Evolutionary conservation across 2,329 filamentous ascomycete genomes (phyloP).

Genomic region (Sarocladium strictum): DNA sequence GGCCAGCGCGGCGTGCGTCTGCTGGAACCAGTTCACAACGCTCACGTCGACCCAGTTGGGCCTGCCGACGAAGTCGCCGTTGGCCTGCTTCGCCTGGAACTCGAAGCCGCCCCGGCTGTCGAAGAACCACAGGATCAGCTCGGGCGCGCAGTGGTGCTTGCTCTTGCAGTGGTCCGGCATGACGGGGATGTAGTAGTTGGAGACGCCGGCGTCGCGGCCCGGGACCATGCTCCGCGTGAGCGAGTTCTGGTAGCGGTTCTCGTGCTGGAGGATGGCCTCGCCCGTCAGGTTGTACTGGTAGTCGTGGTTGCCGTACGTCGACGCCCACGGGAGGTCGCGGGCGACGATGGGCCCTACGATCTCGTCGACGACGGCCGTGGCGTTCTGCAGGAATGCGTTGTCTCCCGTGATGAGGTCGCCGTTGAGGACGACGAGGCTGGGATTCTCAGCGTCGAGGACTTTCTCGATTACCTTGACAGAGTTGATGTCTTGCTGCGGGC

Average conservation of each 20-base stretch:
- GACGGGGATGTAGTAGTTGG: conserved; percentile 44
- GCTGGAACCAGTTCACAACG: conserved; percentile 40
- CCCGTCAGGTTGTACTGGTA: conserved; percentile 51
- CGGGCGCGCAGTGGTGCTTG: conserved; percentile 26
- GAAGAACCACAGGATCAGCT: conserved; percentile 64
- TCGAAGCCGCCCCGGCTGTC: conserved; percentile 55
- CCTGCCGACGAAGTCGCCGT: conserved; percentile 24
- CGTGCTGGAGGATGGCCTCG: conserved; percentile 33
- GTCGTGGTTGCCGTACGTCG: conserved; percentile 69
- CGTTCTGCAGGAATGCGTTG: conserved; percentile 48
- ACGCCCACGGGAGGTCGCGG: conserved; percentile 54
- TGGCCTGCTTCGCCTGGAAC: conserved; percentile 32
- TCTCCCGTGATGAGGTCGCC: conserved; percentile 69
- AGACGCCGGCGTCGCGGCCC: conserved; percentile 29
- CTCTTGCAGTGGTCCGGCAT: conserved; percentile 28
- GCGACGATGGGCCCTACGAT: conserved; percentile 53
- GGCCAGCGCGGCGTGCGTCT: conserved; percentile 20
- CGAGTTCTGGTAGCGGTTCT: conserved; percentile 30
- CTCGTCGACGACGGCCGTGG: conserved; percentile 50
- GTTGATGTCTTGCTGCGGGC: conserved; percentile 48
- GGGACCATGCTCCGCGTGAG: conserved; percentile 35
- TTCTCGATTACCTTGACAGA: conserved; percentile 50
- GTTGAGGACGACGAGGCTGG: conserved; percentile 61
- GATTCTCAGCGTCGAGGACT: conserved; percentile 50
- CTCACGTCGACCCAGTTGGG: conserved; percentile 39